These are phyloP conservation scores for Raphanus raphanistrum DNA, from an alignment of 345 rosid species.

Conservation along the genomic window DNA sequence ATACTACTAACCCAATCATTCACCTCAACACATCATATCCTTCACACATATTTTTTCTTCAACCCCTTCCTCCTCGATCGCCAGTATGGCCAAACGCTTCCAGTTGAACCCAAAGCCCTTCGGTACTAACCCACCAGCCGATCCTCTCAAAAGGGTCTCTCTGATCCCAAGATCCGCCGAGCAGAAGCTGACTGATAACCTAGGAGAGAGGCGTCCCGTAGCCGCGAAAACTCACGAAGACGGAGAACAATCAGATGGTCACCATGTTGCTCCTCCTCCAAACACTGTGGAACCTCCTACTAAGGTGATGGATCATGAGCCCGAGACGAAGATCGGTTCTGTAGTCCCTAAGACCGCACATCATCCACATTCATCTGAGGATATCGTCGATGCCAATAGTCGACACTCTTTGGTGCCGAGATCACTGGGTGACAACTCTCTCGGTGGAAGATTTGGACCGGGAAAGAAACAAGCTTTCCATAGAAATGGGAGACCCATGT, in stretches of 20 bases:
- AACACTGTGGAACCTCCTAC: slow-evolving; percentile 1
- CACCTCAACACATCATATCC: slow-evolving; percentile 20
- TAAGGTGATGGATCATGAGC: slow-evolving; percentile 34
- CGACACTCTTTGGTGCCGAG: slow-evolving; percentile 31
- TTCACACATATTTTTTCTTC: background rate
- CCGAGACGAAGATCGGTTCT: slow-evolving; percentile 16
- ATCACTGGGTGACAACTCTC: slow-evolving; percentile 30
- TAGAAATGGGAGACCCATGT: slow-evolving; percentile 46
- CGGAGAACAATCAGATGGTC: slow-evolving; percentile 12
- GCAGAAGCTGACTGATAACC: slow-evolving; percentile 28
- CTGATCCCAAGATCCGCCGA: slow-evolving; percentile 41
- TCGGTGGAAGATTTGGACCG: slow-evolving; percentile 39
- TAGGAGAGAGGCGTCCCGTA: slow-evolving; percentile 34
- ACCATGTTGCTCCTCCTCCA: slow-evolving; percentile 10
- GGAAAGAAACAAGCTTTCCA: slow-evolving; percentile 40
- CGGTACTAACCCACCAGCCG: background rate
- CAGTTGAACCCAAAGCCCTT: slow-evolving; percentile 40
- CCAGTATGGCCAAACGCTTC: slow-evolving; percentile 40
- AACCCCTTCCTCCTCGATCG: background rate
- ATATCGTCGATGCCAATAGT: slow-evolving; percentile 13
- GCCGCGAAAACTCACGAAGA: slow-evolving; percentile 18
- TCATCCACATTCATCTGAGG: slow-evolving; percentile 27
- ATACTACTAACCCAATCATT: slow-evolving; percentile 1
- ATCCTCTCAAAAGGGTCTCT: slow-evolving; percentile 42
- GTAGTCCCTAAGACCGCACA: slow-evolving; percentile 20